Evolutionary conservation across 1,284 basidiomycete species (phyloP).

Genomic region (Melanopsichium pennsylvanicum): DNA sequence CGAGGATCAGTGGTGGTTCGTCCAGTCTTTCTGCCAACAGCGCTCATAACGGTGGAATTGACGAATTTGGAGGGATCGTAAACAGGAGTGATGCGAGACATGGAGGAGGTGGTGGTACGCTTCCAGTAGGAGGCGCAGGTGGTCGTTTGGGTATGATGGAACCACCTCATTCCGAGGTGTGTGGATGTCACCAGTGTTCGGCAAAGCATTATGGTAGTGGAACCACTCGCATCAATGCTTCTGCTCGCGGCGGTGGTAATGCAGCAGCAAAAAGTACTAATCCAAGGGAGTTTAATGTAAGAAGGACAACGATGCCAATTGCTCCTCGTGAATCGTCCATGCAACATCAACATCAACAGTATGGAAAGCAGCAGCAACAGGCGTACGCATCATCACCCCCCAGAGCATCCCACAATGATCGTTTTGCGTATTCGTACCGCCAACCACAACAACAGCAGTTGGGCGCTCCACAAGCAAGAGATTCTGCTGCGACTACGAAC

Average conservation of each 20-base stretch:
- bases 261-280: no score
- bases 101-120: not conserved
- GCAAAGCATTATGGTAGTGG: conserved; percentile 45
- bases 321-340: conserved; percentile 7
- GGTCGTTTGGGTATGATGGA: no score
- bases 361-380: conserved; percentile 12
- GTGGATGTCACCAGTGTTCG: conserved; percentile 55
- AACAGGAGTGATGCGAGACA: no score
- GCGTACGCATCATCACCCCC: conserved; percentile 20
- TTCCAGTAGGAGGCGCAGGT: conserved; percentile 3
- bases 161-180: conserved; percentile 53
- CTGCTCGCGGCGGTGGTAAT: not conserved
- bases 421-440: conserved; percentile 7
- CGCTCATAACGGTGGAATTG: not conserved
- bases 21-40: conserved; percentile 9
- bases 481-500: conserved; percentile 1
- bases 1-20: conserved; percentile 13
- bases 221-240: not conserved
- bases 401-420: conserved; percentile 7
- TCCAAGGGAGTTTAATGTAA: conserved; percentile 25
- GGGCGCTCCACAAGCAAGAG: conserved; percentile 1
- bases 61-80: conserved; percentile 28
- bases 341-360: conserved; percentile 3
- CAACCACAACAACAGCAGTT: conserved; percentile 16
- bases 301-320: conserved; percentile 28